Percentiles rank a stretch among this genome's conserved stretches.
Conservation (phyloP, 257 asterid genomes). For the Lycium barbarum region DNA sequence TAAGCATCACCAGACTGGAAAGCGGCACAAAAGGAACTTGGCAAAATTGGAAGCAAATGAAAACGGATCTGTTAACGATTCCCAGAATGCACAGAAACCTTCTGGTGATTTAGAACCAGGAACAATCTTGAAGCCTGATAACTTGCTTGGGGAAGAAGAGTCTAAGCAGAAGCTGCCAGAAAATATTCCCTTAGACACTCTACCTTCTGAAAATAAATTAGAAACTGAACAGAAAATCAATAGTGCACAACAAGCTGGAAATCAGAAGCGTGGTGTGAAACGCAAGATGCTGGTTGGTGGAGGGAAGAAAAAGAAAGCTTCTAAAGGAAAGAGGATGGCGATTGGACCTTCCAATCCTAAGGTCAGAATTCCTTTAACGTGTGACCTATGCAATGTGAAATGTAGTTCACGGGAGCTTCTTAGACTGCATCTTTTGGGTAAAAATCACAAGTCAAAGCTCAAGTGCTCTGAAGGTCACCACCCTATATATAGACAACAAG, state of each 20-base stretch:
- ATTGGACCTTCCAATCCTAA: constrained; percentile 35
- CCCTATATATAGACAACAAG: constrained; percentile 35
- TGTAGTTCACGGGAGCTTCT: constrained; percentile 37
- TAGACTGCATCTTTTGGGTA: constrained; percentile 37
- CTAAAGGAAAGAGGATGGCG: background rate
- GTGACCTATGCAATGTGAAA: constrained; percentile 42
- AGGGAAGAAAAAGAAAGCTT: constrained; percentile 36
- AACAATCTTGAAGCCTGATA: background rate
- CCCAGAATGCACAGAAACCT: background rate
- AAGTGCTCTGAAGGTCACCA: constrained; percentile 36
- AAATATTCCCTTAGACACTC: constrained; percentile 19
- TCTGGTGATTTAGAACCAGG: constrained; percentile 25
- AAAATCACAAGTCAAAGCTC: constrained; percentile 37
- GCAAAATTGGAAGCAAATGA: constrained; percentile 26
- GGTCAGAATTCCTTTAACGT: constrained; percentile 34
- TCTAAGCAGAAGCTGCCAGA: constrained; percentile 23
- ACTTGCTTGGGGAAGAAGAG: constrained; percentile 24
- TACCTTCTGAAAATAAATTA: constrained; percentile 2
- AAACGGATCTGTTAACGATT: background rate
- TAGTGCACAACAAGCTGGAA: constrained; percentile 8
- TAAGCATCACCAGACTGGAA: constrained; percentile 40
- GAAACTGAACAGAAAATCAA: background rate
- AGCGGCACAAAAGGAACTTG: constrained; percentile 42
- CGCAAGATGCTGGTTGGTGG: constrained; percentile 28
- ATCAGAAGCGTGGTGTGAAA: constrained; percentile 32